Evolutionary conservation across 2,329 filamentous ascomycete genomes (phyloP), one percentile per base, ranked within the genome.

Genomic region (Penicillium sp.): DNA sequence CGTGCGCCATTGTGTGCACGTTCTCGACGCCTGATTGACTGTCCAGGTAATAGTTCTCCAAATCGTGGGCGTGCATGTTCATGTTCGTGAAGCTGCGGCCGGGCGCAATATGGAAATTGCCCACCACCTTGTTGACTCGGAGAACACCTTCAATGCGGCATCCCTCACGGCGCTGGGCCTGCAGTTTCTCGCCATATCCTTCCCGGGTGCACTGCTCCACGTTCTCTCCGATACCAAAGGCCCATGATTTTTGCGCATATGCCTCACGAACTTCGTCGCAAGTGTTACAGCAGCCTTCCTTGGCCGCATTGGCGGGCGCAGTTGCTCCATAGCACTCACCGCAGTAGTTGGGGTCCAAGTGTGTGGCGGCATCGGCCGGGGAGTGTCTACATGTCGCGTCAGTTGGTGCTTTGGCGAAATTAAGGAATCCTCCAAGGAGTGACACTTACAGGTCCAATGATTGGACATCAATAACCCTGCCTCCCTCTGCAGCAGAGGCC

Each of bases 41-140:
- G 22, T 83, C 84, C 63, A 93, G 88, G 80, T 91, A 90, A 82
- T 96, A 99, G 80, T 95, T 96, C 76, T 96, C 92, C 62, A 99
- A 82, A 72, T 99, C 96, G 79, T 99, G 95, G 21, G 97, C 91
- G 78, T 99, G 95, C 86, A 98, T 89, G 79, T 96, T 96, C 65
- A 91, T 92, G 70, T 90, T 96, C 75, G 90, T 96, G 84, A 98
- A 98, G 74, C 89, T 93, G 77, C 93, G 91, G 68, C 95, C 95
- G 1, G 95, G 95, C 1, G 96, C 95, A 68, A 99, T 89, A 77
- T 99, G 95, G 84, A 99, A 99, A 80, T 99, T 99, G 55, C 95
- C 95, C 53, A 99, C 85, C 26, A 99, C 95, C 79, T 99, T 99
- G 83, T 99, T 99, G 64, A 99, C 96, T 48, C 91, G 90, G 66